Evolutionary conservation across 2,329 filamentous ascomycete species (phyloP), one percentile per base, ranked within the genome.

Genomic region (Fulvia fulva): DNA sequence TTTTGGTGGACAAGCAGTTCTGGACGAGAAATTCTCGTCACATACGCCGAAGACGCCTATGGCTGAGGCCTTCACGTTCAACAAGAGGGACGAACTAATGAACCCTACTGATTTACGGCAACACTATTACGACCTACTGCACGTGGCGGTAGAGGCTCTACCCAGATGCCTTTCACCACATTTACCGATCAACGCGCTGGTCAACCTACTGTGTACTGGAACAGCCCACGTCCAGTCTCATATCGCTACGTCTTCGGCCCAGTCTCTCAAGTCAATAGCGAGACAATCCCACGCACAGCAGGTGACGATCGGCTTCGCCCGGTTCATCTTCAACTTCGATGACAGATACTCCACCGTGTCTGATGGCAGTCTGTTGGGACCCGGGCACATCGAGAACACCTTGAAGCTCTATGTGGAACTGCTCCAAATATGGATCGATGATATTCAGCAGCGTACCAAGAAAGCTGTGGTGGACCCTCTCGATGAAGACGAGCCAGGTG

Each of bases 301-400:
- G 73, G 94, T 99, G 2, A 96, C 92, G 0, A 96, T 95, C 75
- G 93, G 94, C 0, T 99, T 99, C 75, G 90, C 94, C 37, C 83
- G 92, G 25, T 99, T 97, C 75, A 99, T 99, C 54, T 99, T 99
- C 78, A 96, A 94, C 66, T 99, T 97, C 72, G 95, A 99, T 73
- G 92, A 96, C 65, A 87, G 92, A 23, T 99, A 99, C 73, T 91
- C 93, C 0, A 97, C 94, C 30, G 97, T 97, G 87, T 96, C 92
- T 9, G 94, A 99, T 69, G 94, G 95, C 30, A 94, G 94, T 2
- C 94, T 99, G 87, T 85, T 99, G 23, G 94, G 93, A 0, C 87
- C 90, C 32, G 90, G 88, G 4, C 94, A 99, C 69, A 97, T 99
- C 57, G 94, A 99, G 72, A 96, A 87, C 65, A 99, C 94, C 0